Conservation (phyloP, 2,329 filamentous ascomycete species). For the Dothideomycetes sp. region DNA sequence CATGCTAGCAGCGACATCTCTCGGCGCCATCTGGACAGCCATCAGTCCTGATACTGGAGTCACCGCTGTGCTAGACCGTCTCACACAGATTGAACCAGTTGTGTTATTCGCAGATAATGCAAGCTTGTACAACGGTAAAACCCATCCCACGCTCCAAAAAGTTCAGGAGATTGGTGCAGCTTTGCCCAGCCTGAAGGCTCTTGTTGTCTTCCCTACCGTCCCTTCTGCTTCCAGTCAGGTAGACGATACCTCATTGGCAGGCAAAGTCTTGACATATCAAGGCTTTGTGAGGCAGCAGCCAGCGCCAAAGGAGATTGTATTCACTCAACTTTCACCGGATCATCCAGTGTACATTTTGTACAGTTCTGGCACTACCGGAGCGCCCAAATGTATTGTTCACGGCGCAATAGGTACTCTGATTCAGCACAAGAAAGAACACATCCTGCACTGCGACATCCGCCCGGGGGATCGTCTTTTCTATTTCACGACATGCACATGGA, state of each 20-base stretch:
- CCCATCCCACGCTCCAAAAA: conserved; percentile 72
- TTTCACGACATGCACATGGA: conserved; percentile 93
- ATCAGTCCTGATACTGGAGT: conserved; percentile 90
- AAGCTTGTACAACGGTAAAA: conserved; percentile 82
- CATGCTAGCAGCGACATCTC: conserved; percentile 71
- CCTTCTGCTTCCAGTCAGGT: conserved; percentile 6
- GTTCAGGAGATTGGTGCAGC: conserved; percentile 64
- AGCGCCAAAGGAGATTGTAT: conserved; percentile 31
- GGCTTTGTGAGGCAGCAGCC: conserved; percentile 33
- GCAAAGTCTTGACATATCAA: conserved; percentile 29
- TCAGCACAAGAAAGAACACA: conserved; percentile 95
- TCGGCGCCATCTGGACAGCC: conserved; percentile 87
- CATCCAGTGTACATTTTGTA: conserved; percentile 93
- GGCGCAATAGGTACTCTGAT: conserved; percentile 81
- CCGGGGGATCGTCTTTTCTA: conserved; percentile 72
- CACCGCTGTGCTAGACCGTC: conserved; percentile 77
- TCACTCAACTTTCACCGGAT: conserved; percentile 71
- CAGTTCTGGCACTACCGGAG: conserved; percentile 78
- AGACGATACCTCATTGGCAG: conserved; percentile 17
- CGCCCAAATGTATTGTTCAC: conserved; percentile 91
- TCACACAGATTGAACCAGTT: conserved; percentile 75
- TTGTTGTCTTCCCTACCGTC: conserved; percentile 54
- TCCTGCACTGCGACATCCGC: conserved; percentile 73
- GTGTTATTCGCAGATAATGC: conserved; percentile 83
- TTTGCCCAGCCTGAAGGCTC: conserved; percentile 57